Base-by-base conservation (phyloP, 148 eudicot species). In the Rhododendron henanense region DNA sequence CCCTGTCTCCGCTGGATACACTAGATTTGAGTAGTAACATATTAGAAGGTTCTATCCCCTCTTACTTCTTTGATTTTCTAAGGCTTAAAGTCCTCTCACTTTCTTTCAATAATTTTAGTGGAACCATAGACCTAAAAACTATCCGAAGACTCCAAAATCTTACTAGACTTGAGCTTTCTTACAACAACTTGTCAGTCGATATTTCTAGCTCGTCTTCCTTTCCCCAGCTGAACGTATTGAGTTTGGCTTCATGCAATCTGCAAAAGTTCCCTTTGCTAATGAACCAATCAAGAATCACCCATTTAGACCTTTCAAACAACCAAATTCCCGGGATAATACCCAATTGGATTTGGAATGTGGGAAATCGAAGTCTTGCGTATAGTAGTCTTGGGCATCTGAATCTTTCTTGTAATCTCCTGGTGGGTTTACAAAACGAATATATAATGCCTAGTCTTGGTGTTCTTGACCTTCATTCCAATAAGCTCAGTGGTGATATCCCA, bases 1-100 rank as follows among this genome's bases (percentile, higher is more conserved):
- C 82, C 73, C 11, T 83, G 6, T 67, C 88, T 47, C 10, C 10
- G 15, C 74, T 93, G 5, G 90, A 85, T 55, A 90, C 88, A 50
- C 59, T 94, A 3, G 93, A 91, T 85, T 86, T 94, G 88, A 87
- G 90, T 41, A 87, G 85, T 81, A 94, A 94, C 78, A 53, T 23
- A 0, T 50, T 90, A 18, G 16, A 78, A 53, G 91, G 92, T 0
- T 25, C 79, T 5, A 81, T 90, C n/a, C 92, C 92, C 21, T 14
- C 15, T 0, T 59, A 84, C 1, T 79, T 90, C 84, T 84, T 87
- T 81, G 33, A 86, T 10, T 84, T 87, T 15, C 5, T 0, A 50
- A 76, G 25, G 4, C 88, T 90, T 6, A 48, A 9, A 0, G 13
- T 85, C 63, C 88, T 91, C 39, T 78, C 73, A 65, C 85, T 92